Evolutionary conservation across 192 early-diverging fungal species (phyloP).

Genomic region (Kickxella alabastrina): DNA sequence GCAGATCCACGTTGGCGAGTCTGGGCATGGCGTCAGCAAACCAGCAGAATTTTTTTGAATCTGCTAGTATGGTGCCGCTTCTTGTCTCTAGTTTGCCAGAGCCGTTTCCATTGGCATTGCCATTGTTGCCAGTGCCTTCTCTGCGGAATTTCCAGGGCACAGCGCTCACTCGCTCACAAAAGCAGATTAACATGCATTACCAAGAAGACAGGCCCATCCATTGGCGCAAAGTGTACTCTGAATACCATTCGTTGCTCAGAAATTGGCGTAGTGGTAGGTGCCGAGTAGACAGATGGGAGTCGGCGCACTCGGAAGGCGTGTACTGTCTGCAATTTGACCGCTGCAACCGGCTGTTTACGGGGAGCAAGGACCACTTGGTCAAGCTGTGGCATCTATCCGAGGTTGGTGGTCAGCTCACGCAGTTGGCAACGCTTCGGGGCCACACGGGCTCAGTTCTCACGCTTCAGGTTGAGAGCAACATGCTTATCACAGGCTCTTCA

Average conservation of each 20-base stretch:
- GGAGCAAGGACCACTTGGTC: constrained; percentile 65
- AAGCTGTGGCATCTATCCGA: constrained; percentile 76
- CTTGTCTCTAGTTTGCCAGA: too few relatives aligned
- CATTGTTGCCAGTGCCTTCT: too few relatives aligned
- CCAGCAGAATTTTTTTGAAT: constrained; percentile 13
- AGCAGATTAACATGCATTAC: constrained; percentile 55
- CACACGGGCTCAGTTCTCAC: constrained; percentile 83
- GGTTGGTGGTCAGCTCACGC: constrained; percentile 39
- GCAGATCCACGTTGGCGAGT: background rate
- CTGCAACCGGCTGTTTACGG: constrained; percentile 62
- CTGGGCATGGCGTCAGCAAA: background rate
- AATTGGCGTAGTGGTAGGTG: constrained; percentile 73
- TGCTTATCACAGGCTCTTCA: constrained; percentile 67
- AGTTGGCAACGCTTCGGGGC: constrained; percentile 58
- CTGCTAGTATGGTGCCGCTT: too few relatives aligned
- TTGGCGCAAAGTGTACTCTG: constrained; percentile 71
- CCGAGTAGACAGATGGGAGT: constrained; percentile 56
- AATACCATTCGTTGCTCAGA: constrained; percentile 58
- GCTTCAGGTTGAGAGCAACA: constrained; percentile 69
- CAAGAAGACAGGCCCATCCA: constrained; percentile 46
- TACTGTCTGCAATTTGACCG: constrained; percentile 81
- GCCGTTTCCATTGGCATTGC: too few relatives aligned
- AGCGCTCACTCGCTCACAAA: background rate
- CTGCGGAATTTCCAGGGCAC: background rate
- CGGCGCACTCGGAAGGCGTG: constrained; percentile 77